Evolutionary conservation across 345 rosid genomes (phyloP).

Genomic region (Populus davidiana): DNA sequence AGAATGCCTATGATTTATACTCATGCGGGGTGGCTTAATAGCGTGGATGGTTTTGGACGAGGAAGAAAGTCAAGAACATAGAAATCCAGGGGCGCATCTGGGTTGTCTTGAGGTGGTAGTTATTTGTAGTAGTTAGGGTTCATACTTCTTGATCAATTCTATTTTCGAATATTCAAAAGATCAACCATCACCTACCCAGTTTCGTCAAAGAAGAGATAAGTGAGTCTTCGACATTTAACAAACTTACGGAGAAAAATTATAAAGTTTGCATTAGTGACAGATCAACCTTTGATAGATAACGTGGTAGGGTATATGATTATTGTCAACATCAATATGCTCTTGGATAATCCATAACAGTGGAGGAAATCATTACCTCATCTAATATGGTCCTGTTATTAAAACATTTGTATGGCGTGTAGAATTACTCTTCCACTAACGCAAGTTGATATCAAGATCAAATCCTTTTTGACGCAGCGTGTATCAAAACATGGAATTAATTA

Average conservation of each 20-base stretch:
- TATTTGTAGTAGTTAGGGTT: conserved; percentile 5
- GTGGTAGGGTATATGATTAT: neutral
- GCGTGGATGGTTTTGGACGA: neutral
- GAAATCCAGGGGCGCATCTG: conserved; percentile 42
- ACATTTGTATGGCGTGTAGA: no score
- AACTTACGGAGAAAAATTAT: neutral
- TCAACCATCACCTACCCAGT: conserved; percentile 7
- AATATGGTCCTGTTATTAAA: no score
- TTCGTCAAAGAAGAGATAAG: conserved; percentile 1
- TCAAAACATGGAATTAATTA: no score
- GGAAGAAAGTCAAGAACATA: conserved; percentile 11
- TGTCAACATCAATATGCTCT: no score
- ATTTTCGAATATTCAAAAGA: neutral
- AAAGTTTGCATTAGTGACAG: neutral
- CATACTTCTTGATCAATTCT: neutral
- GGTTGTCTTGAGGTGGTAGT: conserved; percentile 19
- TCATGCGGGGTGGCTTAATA: neutral
- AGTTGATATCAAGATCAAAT: no score
- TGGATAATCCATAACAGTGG: no score
- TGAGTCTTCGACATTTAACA: neutral
- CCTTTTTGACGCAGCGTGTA: no score
- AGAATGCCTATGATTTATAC: neutral
- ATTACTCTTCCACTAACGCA: no score
- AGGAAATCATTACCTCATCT: no score
- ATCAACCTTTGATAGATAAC: neutral